phyloP scores from a whole-genome alignment of 2,329 filamentous ascomycete species.

The Cladosporium sp. region DNA sequence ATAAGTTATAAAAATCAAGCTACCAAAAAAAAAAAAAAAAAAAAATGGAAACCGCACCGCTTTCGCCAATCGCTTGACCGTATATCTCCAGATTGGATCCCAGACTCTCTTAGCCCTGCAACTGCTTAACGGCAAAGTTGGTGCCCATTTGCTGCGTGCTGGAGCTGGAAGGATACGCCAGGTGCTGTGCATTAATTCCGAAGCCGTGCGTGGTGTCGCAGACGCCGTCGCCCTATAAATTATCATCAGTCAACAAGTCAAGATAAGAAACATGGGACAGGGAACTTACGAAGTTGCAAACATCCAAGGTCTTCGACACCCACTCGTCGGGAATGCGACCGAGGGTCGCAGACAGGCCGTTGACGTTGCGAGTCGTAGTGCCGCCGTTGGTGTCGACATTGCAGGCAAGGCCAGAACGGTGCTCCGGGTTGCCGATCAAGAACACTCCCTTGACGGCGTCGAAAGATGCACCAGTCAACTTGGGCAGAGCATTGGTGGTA shows the following conservation, averaged over 20 bases:
- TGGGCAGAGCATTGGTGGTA: conserved; percentile 31
- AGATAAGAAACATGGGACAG: not conserved
- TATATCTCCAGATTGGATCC: too few species aligned
- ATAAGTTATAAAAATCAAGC: too few species aligned
- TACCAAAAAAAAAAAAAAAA: too few species aligned
- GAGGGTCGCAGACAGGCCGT: conserved; percentile 19
- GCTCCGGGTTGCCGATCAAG: conserved; percentile 33
- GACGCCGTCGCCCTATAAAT: conserved; percentile 31
- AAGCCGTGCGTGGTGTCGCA: conserved; percentile 32
- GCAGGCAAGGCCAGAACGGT: conserved; percentile 31
- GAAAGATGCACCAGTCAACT: conserved; percentile 31
- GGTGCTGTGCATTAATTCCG: conserved; percentile 32
- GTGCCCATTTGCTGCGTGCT: conserved; percentile 30
- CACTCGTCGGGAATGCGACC: conserved; percentile 30
- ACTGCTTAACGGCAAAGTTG: conserved; percentile 19
- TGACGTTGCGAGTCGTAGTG: conserved; percentile 30
- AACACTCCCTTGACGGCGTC: conserved; percentile 36
- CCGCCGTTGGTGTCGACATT: conserved; percentile 35
- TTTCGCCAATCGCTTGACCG: too few species aligned
- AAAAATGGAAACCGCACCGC: too few species aligned
- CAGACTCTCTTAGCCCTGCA: not conserved
- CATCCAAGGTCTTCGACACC: conserved; percentile 35
- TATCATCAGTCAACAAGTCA: not conserved
- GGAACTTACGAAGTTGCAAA: conserved; percentile 31
- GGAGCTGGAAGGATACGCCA: conserved; percentile 26